A percentile compares a stretch with the other conserved stretches of the same genome.
Conservation (phyloP, 768 basidiomycete genomes). For the Boletus bicolor region DNA sequence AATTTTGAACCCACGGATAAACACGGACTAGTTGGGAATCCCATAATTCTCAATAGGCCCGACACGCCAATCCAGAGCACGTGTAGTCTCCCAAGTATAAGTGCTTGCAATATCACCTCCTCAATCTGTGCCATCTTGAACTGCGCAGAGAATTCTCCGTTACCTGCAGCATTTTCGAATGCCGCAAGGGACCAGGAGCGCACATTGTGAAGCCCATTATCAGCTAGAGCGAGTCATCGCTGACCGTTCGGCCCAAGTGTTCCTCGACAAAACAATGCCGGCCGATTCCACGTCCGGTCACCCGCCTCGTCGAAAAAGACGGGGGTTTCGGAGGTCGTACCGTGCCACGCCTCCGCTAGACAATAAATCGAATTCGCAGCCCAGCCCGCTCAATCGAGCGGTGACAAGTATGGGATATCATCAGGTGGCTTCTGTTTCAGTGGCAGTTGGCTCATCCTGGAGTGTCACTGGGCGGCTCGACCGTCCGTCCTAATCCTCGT, state of each 20-base stretch:
- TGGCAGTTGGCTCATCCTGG: neutral
- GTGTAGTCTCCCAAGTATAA: conserved; percentile 12
- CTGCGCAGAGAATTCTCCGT: neutral
- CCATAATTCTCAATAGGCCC: conserved; percentile 2
- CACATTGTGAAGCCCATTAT: conserved; percentile 14
- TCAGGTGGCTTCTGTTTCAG: neutral
- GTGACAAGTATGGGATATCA: neutral
- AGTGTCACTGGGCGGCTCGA: neutral
- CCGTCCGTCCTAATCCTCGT: neutral
- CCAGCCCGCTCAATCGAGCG: neutral
- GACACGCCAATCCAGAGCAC: conserved; percentile 6
- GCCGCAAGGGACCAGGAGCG: conserved; percentile 29
- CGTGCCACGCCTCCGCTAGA: conserved; percentile 22
- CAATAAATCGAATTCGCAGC: conserved; percentile 10
- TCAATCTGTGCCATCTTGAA: conserved; percentile 9
- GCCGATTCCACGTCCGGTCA: conserved; percentile 6
- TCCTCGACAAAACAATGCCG: conserved; percentile 29
- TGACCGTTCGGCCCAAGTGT: conserved; percentile 7
- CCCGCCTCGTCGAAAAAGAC: conserved; percentile 20
- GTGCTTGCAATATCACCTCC: neutral
- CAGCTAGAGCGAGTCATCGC: conserved; percentile 21
- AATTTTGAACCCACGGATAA: conserved; percentile 28
- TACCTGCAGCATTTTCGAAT: neutral
- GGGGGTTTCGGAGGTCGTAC: conserved; percentile 20
- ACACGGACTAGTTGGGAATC: conserved; percentile 23